Base-by-base conservation (phyloP, 2,329 filamentous ascomycete genomes). In the Ustilaginoidea virens region DNA sequence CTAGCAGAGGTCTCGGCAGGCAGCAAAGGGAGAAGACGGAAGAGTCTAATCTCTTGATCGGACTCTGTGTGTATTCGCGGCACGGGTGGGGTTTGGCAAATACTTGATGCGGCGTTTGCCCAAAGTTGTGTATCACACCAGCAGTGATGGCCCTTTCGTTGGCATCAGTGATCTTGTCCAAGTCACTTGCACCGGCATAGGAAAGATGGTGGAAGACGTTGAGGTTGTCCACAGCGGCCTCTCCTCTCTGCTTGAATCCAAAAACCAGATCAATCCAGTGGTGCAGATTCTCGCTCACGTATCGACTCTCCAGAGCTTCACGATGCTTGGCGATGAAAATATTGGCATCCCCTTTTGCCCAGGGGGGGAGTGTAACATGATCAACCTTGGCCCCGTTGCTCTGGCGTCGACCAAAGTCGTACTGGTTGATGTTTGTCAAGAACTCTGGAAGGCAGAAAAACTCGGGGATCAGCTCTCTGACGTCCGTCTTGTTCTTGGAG, bases 391-490 rank as follows among this genome's bases (percentile, higher is more conserved):
- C 75, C 2, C 73, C 80, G 32, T 74, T 76, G 28, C 81, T 85
- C 49, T 96, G 86, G 14, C 82, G 73, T 22, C 74, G 61, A 5
- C 92, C 92, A 53, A 98, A 96, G 40, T 96, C 85, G 53, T 93
- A 98, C 4, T 74, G 72, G 44, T 98, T 98, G 38, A 83, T 69
- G 44, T 98, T 98, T n/a, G 74, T 77, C 11, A 98, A 59, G 39
- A 98, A 96, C 39, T 96, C 90, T 0, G 90, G 86, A 1, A 98
- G 65, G 42, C 87, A 98, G 58, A 92, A 98, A 53, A 98, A 98
- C 45, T 98, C 90, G 0, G 90, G 90, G 12, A 85, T 96, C 15
- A 98, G 62, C 49, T 98, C 90, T 39, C 90, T 70, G 3, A 98
- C 86, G 51, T 98, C 90, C 0, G 82, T 82, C 63, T 92, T 92